Percentiles rank a stretch among this genome's conserved stretches.
These are phyloP conservation scores for Psilocybe azurescens DNA, from an alignment of 768 basidiomycete species.

Conservation along the genomic window DNA sequence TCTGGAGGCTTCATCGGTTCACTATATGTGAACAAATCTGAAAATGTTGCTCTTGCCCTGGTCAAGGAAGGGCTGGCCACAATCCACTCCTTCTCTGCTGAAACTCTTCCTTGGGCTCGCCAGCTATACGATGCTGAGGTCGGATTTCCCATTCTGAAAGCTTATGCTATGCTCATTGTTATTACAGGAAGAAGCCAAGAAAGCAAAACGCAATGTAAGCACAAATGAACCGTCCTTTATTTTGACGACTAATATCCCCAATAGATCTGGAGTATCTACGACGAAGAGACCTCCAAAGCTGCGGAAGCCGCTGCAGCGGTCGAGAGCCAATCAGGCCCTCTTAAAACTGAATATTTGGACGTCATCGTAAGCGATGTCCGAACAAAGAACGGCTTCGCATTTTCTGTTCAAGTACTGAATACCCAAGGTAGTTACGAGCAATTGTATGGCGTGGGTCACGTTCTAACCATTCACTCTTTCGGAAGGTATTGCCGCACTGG, in stretches of 20 bases:
- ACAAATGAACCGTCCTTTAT: not conserved
- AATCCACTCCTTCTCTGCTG: slow-evolving; percentile 89
- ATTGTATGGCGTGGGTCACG: not conserved
- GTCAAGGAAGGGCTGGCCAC: slow-evolving; percentile 87
- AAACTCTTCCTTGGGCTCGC: slow-evolving; percentile 76
- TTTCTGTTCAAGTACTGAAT: slow-evolving; percentile 94
- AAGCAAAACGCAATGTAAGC: slow-evolving; percentile 75
- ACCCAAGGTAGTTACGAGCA: slow-evolving; percentile 71
- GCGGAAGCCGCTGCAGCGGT: slow-evolving; percentile 46
- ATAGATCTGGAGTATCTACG: slow-evolving; percentile 89
- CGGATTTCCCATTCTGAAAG: slow-evolving; percentile 13
- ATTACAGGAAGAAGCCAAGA: slow-evolving; percentile 79
- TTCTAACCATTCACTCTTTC: not conserved
- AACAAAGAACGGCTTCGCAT: slow-evolving; percentile 72
- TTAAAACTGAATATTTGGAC: slow-evolving; percentile 89
- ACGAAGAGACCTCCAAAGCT: slow-evolving; percentile 63
- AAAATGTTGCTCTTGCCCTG: slow-evolving; percentile 87
- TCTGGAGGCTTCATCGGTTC: slow-evolving; percentile 95
- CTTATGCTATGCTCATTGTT: slow-evolving; percentile 1
- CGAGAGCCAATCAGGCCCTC: slow-evolving; percentile 52
- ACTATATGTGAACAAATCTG: slow-evolving; percentile 82
- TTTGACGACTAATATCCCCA: not conserved
- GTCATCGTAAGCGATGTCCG: slow-evolving; percentile 91
- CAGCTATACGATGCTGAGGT: slow-evolving; percentile 89
- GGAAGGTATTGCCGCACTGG: slow-evolving; percentile 87